Conservation (phyloP, 495 filamentous ascomycete species). For the Penicillium salamii region DNA sequence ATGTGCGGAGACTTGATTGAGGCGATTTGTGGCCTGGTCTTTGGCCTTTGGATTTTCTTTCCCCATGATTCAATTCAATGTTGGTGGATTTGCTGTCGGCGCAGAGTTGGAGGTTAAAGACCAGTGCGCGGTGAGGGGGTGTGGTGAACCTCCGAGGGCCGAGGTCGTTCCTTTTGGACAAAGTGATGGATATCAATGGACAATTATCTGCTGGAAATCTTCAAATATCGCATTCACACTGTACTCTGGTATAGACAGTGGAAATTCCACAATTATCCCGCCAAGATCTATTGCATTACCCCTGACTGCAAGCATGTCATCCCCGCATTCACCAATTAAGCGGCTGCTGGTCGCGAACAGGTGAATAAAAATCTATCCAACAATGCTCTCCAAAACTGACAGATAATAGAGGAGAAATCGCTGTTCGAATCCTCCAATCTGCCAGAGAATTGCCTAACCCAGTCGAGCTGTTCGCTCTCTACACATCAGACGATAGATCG, state of each 20-base stretch:
- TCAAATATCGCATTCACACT: too few relatives aligned
- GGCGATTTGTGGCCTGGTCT: conserved; percentile 29
- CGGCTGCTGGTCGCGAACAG: conserved; percentile 58
- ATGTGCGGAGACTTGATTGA: conserved; percentile 37
- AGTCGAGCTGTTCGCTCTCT: conserved; percentile 53
- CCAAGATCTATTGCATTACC: not conserved
- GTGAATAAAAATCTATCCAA: conserved; percentile 35
- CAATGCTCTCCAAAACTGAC: too few relatives aligned
- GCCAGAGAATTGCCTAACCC: conserved; percentile 47
- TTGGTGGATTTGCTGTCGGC: not conserved
- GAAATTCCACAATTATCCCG: too few relatives aligned
- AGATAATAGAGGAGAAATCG: conserved; percentile 61
- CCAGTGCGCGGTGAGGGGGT: conserved; percentile 9
- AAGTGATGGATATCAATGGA: too few relatives aligned
- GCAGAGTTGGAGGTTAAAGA: not conserved
- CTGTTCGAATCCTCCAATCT: conserved; percentile 54
- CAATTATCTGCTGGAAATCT: too few relatives aligned
- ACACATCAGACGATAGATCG: conserved; percentile 50
- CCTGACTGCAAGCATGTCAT: conserved; percentile 15
- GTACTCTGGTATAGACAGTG: too few relatives aligned
- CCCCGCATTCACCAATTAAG: conserved; percentile 39
- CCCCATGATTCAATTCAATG: conserved; percentile 19
- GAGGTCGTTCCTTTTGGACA: too few relatives aligned
- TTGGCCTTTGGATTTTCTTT: conserved; percentile 14
- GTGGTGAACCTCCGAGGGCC: conserved; percentile 13